A percentile compares a stretch with the other conserved stretches of the same genome.
These are phyloP conservation scores for Lactarius hatsudake DNA, from an alignment of 768 basidiomycete species.

Conservation along the genomic window DNA sequence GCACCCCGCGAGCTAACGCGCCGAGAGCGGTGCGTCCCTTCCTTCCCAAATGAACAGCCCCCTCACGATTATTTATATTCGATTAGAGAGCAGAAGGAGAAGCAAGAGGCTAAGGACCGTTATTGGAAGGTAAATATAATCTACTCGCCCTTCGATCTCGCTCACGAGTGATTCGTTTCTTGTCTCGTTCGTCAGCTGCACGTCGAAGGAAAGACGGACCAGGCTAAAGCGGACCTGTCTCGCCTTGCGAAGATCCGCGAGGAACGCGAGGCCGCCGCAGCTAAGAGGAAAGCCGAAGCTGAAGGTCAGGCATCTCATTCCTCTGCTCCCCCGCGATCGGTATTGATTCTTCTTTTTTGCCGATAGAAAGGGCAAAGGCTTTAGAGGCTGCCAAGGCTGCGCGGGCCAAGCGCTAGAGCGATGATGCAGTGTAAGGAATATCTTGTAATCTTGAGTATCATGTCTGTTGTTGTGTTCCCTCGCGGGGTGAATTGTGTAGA, in stretches of 20 bases:
- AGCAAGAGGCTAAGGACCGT: slow-evolving; percentile 80
- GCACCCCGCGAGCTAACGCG: slow-evolving; percentile 60
- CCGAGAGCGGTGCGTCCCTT: slow-evolving; percentile 53
- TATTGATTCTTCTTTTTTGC: not conserved
- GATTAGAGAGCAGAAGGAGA: slow-evolving; percentile 84
- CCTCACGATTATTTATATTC: not conserved
- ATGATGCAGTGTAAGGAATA: not conserved
- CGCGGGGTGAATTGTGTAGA: slow-evolving; percentile 9
- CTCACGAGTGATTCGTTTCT: not conserved
- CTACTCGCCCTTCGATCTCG: not conserved
- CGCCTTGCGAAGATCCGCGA: slow-evolving; percentile 82
- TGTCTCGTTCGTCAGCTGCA: slow-evolving; percentile 50
- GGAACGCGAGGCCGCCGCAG: slow-evolving; percentile 85
- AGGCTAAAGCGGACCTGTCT: slow-evolving; percentile 86
- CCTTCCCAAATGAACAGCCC: not conserved
- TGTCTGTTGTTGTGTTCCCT: slow-evolving; percentile 1
- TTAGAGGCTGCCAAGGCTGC: slow-evolving; percentile 15
- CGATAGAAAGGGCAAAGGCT: slow-evolving; percentile 15
- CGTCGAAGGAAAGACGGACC: slow-evolving; percentile 78
- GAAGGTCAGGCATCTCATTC: slow-evolving; percentile 46
- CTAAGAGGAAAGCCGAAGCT: slow-evolving; percentile 83
- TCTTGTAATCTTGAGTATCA: not conserved
- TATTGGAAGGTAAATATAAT: slow-evolving; percentile 70
- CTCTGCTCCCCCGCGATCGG: no score
- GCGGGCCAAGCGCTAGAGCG: slow-evolving; percentile 13